Evolutionary conservation across 768 basidiomycete species (phyloP).

Genomic region (Podaxis pistillaris): DNA sequence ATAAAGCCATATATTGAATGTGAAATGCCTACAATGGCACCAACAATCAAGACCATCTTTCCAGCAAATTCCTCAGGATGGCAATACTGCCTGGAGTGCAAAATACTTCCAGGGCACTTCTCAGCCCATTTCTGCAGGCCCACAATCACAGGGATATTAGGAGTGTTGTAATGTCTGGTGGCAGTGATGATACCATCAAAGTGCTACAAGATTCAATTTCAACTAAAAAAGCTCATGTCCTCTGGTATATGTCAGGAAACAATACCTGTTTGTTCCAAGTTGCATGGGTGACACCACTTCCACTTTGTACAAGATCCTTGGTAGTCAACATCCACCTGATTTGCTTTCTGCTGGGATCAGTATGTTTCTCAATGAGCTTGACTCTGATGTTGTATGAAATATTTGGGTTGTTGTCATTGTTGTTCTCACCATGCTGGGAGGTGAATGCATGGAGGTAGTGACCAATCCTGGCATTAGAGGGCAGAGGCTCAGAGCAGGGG

Average conservation of each 20-base stretch:
- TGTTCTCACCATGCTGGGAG: slow-evolving; percentile 39
- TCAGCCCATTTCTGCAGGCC: slow-evolving; percentile 35
- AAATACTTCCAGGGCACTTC: slow-evolving; percentile 31
- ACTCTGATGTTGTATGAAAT: slow-evolving; percentile 48
- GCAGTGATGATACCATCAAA: slow-evolving; percentile 36
- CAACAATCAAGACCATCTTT: slow-evolving; percentile 41
- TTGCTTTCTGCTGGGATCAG: slow-evolving; percentile 26
- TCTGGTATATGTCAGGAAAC: background rate
- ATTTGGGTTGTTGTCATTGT: slow-evolving; percentile 37
- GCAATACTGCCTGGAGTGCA: slow-evolving; percentile 43
- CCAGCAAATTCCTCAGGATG: slow-evolving; percentile 33
- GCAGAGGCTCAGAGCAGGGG: slow-evolving; percentile 29
- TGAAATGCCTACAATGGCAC: slow-evolving; percentile 31
- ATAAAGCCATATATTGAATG: background rate
- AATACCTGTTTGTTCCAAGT: slow-evolving; percentile 38
- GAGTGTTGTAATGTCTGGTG: slow-evolving; percentile 33
- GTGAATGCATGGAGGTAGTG: slow-evolving; percentile 42
- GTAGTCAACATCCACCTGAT: slow-evolving; percentile 35
- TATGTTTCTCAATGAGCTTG: slow-evolving; percentile 40
- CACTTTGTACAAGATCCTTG: slow-evolving; percentile 26
- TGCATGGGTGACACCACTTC: slow-evolving; percentile 22
- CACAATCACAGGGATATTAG: slow-evolving; percentile 29
- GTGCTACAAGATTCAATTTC: slow-evolving; percentile 22
- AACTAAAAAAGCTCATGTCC: background rate
- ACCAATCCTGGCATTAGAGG: slow-evolving; percentile 31